These are phyloP conservation scores for Acer saccharum DNA, from an alignment of 345 rosid genomes.

Conservation along the genomic window DNA sequence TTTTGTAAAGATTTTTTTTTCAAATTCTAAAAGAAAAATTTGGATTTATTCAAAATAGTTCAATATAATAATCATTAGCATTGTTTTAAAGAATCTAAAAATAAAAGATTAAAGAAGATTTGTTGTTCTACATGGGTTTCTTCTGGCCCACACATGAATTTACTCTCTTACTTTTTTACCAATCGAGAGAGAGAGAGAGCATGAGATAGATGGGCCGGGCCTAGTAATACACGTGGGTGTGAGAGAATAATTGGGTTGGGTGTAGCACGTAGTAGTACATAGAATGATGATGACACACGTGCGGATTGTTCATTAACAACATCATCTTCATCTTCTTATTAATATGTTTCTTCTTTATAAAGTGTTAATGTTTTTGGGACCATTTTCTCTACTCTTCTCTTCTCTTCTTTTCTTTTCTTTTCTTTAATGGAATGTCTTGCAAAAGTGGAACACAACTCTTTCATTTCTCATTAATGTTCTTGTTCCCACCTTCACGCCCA, in stretches of 20 bases:
- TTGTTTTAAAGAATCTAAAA: not conserved
- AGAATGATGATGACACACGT: constrained; percentile 66
- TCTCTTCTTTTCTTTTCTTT: constrained; percentile 16
- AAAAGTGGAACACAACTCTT: constrained; percentile 41
- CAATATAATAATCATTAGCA: not conserved
- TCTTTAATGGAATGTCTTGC: constrained; percentile 36
- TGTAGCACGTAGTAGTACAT: constrained; percentile 36
- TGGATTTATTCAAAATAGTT: not conserved
- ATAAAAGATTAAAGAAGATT: not conserved
- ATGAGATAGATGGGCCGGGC: constrained; percentile 25
- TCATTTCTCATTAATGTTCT: constrained; percentile 29
- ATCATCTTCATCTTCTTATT: not conserved
- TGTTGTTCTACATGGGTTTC: not conserved
- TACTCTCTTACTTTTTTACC: not conserved
- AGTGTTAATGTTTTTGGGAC: constrained; percentile 32
- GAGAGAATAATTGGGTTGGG: constrained; percentile 58
- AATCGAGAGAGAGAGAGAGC: too few relatives aligned
- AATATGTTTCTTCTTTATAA: constrained; percentile 27
- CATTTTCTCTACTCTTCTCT: constrained; percentile 21
- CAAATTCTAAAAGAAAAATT: too few relatives aligned
- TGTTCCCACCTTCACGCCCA: constrained; percentile 26
- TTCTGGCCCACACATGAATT: not conserved
- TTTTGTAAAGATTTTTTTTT: too few relatives aligned
- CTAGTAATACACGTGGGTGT: constrained; percentile 35
- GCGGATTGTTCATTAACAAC: constrained; percentile 36